Evolutionary conservation across 2,329 filamentous ascomycete species (phyloP), one percentile per base, ranked within the genome.

Genomic region (Trichoderma harzianum): DNA sequence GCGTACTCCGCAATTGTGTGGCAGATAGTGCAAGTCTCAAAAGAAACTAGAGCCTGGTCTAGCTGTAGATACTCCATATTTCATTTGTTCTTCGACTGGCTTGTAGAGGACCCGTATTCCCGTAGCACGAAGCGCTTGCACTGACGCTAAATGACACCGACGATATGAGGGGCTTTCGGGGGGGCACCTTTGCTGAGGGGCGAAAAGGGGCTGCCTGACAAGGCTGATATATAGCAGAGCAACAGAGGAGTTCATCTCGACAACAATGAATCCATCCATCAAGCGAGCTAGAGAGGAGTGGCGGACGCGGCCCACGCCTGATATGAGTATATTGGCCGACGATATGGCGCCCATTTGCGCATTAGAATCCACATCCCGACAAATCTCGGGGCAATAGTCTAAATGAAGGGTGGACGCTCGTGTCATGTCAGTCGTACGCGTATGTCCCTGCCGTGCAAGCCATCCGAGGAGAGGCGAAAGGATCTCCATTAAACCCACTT

Each of bases 161-260:
- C 26, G 28, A 30, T 30, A 34, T 43, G 57, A 69, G 66, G 66
- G 66, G 66, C 65, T 26, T 30, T 16, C 10, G 58, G 47, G 21
- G 39, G 68, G 57, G 61, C 51, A 65, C 58, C 47, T 62, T 62
- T 57, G 69, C 43, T 24, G 69, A 63, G 69, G 61, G 58, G 61
- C 58, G 14, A 65, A 71, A 65, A 63, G 61, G 69, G 69, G 69
- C 61, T 71, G 32, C 51, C 34, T 21, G 69, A 21, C 69, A 71
- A 65, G 69, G 69, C 69, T 71, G 69, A 51, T 51, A 51, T 51
- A 71, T 71, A 57, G 36, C 43, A 60, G 21, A 63, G 26, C 47
- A 57, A 28, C 43, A 60, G 21, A 63, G 26, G 18, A 69, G 39
- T 47, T 69, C 55, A 69, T 61, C 28, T 69, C 55, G 39, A 69